Base-by-base conservation (phyloP, 306 rosid species). In the Trifolium repens region DNA sequence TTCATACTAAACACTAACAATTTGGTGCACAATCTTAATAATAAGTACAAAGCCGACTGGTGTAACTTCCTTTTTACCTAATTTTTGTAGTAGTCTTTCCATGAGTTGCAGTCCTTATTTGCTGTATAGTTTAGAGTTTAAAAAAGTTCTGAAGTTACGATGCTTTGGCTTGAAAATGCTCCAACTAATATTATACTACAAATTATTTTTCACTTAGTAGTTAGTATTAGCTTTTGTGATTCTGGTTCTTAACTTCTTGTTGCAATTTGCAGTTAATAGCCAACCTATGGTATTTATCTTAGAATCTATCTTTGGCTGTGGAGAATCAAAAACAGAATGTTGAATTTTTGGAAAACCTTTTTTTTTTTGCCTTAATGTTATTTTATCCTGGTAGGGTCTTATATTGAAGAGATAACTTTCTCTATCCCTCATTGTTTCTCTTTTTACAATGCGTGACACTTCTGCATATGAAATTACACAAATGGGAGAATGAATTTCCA, bases 31-130 rank as follows among this genome's bases (percentile, higher is more conserved):
- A 32, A 4, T 32, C 35, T 32, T 32, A 32, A 32, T 4, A 32
- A 32, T 32, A 4, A 32, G 35, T 32, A 32, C 6, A 32, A 32
- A 32, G 5, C 35, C 4, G 35, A 3, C 35, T 32, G 35, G 35
- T 32, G 35, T 32, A 32, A 32, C 4, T 32, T 5, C 6, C 6
- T 30, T 1, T 4, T 32, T 32, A 32, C 35, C 35, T 32, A 32
- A 32, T 32, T 69, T 43, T 69, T 40, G 44, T 24, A 68, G 59
- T 43, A 55, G 55, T 27, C 59, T 67, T 35, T 78, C 30, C 60
- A 71, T 10, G 19, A 19, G 37, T 52, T 65, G 62, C 24, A 54
- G 52, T 67, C 35, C 35, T 32, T 71, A 49, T 58, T 71, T 42
- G 14, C 14, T 49, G 55, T 43, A 47, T 44, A 60, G 14, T 52